phyloP scores from a whole-genome alignment of 305 asterid species.

The Fraxinus albicans region DNA sequence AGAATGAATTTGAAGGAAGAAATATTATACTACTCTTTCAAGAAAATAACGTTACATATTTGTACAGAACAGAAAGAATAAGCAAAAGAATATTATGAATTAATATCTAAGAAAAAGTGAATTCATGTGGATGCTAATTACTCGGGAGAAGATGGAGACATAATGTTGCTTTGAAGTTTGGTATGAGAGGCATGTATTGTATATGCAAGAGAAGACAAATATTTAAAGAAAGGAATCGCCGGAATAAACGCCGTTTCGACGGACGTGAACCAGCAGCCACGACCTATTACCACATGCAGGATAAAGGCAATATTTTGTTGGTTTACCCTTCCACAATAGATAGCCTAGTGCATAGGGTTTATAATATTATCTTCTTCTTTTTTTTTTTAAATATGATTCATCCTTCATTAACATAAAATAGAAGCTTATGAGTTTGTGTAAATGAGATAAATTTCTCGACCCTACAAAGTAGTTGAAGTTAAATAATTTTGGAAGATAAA shows the following conservation, averaged over 20 bases:
- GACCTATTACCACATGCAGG: slow-evolving; percentile 19
- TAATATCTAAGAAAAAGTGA: slow-evolving; percentile 5
- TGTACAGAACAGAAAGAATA: background rate
- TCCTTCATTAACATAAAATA: background rate
- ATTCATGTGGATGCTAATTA: slow-evolving; percentile 27
- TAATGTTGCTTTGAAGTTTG: slow-evolving; percentile 41
- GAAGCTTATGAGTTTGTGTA: background rate
- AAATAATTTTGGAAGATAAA: too few relatives aligned
- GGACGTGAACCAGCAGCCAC: slow-evolving; percentile 48
- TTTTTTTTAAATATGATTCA: background rate
- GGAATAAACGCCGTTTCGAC: slow-evolving; percentile 76
- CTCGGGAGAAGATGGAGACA: slow-evolving; percentile 30
- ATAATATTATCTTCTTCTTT: background rate
- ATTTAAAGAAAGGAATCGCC: slow-evolving; percentile 61
- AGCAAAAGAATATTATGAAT: background rate
- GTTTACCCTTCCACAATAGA: background rate
- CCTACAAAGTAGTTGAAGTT: background rate
- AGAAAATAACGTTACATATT: slow-evolving; percentile 17
- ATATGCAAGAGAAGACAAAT: slow-evolving; percentile 42
- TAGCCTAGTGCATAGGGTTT: background rate
- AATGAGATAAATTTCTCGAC: background rate
- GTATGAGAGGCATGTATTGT: background rate
- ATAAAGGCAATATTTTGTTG: background rate
- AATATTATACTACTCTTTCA: background rate
- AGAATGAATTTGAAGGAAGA: slow-evolving; percentile 9